Conservation (phyloP, 768 basidiomycete species). For the Russula dissimulans region DNA sequence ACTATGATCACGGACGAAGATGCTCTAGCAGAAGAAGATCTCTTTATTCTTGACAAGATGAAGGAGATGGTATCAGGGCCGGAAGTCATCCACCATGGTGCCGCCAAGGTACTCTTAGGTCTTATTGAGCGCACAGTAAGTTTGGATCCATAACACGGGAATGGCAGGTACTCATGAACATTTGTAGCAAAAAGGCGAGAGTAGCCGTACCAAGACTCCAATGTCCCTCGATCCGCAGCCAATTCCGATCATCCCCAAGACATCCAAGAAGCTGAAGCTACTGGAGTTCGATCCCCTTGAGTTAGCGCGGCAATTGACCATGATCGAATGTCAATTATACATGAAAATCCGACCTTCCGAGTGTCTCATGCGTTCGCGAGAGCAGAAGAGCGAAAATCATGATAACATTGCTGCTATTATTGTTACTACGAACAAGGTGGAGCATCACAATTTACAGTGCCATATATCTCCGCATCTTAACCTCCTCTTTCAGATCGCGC, state of each 20-base stretch:
- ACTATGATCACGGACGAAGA: slow-evolving; percentile 80
- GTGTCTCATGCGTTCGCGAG: slow-evolving; percentile 76
- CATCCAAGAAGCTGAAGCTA: slow-evolving; percentile 65
- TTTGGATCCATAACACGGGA: slow-evolving; percentile 17
- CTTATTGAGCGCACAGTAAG: slow-evolving; percentile 76
- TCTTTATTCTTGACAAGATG: slow-evolving; percentile 72
- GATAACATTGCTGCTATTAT: slow-evolving; percentile 87
- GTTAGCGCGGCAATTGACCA: slow-evolving; percentile 85
- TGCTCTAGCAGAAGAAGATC: slow-evolving; percentile 79
- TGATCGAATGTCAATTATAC: slow-evolving; percentile 82
- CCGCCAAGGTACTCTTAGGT: slow-evolving; percentile 64
- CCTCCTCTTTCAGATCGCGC: slow-evolving; percentile 57
- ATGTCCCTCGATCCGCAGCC: slow-evolving; percentile 57
- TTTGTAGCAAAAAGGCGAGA: slow-evolving; percentile 43
- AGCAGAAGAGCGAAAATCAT: slow-evolving; percentile 57
- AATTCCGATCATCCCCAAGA: slow-evolving; percentile 63
- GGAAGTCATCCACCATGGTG: slow-evolving; percentile 52
- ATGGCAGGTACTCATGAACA: neutral
- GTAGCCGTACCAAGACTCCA: slow-evolving; percentile 44
- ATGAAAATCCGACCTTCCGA: slow-evolving; percentile 85
- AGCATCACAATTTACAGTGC: neutral
- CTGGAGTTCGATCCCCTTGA: slow-evolving; percentile 84
- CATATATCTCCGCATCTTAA: neutral
- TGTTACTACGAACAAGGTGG: slow-evolving; percentile 75
- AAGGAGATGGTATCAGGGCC: slow-evolving; percentile 67